Percentiles rank a stretch among this genome's conserved stretches.
Evolutionary conservation across 164 flowering plant genomes (phyloP).

Genomic region (Hamamelis virginiana): DNA sequence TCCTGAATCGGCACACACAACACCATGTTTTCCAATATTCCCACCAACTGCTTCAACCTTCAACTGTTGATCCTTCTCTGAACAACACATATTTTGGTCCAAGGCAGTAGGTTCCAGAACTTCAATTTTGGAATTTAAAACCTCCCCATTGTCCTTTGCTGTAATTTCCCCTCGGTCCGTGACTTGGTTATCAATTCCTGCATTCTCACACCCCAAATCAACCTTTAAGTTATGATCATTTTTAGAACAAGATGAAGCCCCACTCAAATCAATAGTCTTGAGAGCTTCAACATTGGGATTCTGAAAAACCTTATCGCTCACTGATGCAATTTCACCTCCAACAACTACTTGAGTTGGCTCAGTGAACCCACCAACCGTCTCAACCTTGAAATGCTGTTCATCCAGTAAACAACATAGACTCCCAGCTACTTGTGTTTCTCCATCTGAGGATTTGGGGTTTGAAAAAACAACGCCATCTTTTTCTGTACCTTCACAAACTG

Average conservation of each 20-base stretch:
- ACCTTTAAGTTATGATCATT: neutral
- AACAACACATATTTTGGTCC: too few species aligned
- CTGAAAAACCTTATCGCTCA: neutral
- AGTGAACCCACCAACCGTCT: constrained; percentile 5
- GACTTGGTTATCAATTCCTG: too few species aligned
- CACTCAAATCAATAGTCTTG: neutral
- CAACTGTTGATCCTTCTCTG: neutral
- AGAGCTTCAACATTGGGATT: neutral
- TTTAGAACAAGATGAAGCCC: too few species aligned
- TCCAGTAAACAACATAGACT: too few species aligned
- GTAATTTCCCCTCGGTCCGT: too few species aligned
- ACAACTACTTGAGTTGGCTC: constrained; percentile 12
- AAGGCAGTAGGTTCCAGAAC: too few species aligned
- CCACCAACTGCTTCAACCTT: neutral
- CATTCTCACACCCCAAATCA: neutral
- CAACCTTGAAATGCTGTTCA: constrained; percentile 6
- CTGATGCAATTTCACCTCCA: constrained; percentile 2
- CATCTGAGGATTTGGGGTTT: too few species aligned
- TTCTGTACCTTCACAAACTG: neutral
- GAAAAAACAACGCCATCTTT: neutral
- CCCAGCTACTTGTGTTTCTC: too few species aligned
- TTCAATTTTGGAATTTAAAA: too few species aligned
- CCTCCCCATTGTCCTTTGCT: too few species aligned
- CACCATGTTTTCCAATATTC: too few species aligned
- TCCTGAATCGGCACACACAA: too few species aligned